A percentile compares a stretch with the other conserved stretches of the same genome.
Evolutionary conservation across 1,139 yeast species (phyloP).

Genomic region (Pneumocystis wakefieldiae): DNA sequence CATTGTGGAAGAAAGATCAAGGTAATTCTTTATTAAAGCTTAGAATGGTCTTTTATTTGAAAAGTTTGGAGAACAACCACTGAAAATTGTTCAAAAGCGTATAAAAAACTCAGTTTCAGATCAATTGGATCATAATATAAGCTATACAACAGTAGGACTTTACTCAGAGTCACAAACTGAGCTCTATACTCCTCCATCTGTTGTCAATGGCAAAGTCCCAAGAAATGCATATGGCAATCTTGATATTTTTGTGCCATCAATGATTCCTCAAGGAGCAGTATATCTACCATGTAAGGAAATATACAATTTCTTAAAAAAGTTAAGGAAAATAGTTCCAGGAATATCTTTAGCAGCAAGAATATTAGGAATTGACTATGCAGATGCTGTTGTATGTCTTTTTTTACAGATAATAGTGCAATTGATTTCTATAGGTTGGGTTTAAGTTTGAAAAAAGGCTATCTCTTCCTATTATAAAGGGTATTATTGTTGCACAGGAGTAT

Average conservation of each 20-base stretch:
- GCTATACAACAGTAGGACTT: conserved; percentile 36
- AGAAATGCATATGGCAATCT: conserved; percentile 71
- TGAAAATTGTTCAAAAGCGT: conserved; percentile 31
- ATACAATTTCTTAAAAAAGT: not conserved
- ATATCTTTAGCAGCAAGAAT: conserved; percentile 45
- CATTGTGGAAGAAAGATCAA: conserved; percentile 62
- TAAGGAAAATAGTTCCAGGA: not conserved
- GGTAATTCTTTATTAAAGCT: conserved; percentile 2
- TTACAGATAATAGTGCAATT: not conserved
- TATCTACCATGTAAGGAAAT: conserved; percentile 36
- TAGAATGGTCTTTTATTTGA: not conserved
- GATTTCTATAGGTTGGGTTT: conserved; percentile 39
- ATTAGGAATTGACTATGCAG: conserved; percentile 64
- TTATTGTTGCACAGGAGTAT: conserved; percentile 51
- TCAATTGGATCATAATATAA: conserved; percentile 34
- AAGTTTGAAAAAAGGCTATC: conserved; percentile 41
- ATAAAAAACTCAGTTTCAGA: conserved; percentile 12
- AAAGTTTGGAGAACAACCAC: conserved; percentile 46
- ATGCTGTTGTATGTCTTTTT: conserved; percentile 38
- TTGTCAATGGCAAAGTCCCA: conserved; percentile 49
- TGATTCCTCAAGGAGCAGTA: conserved; percentile 75
- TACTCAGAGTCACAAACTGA: conserved; percentile 72
- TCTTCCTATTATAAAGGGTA: conserved; percentile 60
- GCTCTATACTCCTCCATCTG: conserved; percentile 48
- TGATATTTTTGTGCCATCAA: conserved; percentile 57